Conservation (phyloP, 2,329 filamentous ascomycete genomes). For the Fusarium scirpi region DNA sequence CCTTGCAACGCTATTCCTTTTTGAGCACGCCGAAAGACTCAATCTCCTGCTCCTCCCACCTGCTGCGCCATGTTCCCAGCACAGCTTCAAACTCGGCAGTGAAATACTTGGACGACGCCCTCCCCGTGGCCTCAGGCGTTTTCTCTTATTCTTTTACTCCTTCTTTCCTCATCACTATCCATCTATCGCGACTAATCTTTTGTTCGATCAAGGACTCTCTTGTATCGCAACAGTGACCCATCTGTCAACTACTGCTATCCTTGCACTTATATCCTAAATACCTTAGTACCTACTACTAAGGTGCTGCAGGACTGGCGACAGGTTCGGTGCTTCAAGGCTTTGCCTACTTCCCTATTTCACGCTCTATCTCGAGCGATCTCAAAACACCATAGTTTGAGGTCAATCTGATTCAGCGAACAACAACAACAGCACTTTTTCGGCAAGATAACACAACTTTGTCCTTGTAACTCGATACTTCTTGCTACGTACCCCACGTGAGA, state of each 20-base stretch:
- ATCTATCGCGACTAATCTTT: constrained; percentile 5
- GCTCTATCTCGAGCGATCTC: constrained; percentile 22
- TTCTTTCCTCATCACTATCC: constrained; percentile 22
- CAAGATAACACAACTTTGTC: not conserved
- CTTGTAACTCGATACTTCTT: not conserved
- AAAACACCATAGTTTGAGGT: constrained; percentile 22
- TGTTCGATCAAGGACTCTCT: constrained; percentile 15
- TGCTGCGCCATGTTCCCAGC: constrained; percentile 49
- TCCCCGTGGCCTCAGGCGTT: constrained; percentile 51
- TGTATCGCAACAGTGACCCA: constrained; percentile 4
- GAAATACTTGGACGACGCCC: constrained; percentile 54
- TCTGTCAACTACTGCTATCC: not conserved
- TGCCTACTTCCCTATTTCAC: constrained; percentile 20
- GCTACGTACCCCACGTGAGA: constrained; percentile 28
- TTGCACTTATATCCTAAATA: not conserved
- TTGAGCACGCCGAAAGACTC: constrained; percentile 61
- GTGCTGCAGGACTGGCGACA: constrained; percentile 34
- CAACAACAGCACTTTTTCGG: not conserved
- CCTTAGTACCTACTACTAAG: constrained; percentile 4
- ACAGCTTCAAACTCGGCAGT: constrained; percentile 45
- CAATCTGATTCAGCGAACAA: not conserved
- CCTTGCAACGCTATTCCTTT: constrained; percentile 51
- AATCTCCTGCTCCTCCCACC: constrained; percentile 46
- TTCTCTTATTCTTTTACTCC: constrained; percentile 35
- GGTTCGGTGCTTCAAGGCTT: constrained; percentile 31